phyloP scores from a whole-genome alignment of 345 rosid genomes.

The Nephelium lappaceum region DNA sequence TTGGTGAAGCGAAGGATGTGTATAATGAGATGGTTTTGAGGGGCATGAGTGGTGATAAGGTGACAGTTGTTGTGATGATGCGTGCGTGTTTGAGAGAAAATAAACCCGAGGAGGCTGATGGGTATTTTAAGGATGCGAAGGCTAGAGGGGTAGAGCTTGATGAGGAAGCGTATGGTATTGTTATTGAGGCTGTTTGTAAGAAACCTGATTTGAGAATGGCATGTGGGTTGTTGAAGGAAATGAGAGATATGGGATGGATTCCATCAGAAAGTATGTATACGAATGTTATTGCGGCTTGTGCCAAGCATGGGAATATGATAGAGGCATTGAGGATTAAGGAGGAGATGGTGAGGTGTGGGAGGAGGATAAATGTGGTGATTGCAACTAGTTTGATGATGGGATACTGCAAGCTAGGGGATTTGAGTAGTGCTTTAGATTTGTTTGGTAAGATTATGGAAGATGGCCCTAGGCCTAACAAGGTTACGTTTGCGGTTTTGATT shows the following conservation, averaged over 20 bases:
- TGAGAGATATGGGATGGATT: constrained; percentile 54
- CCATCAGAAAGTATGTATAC: constrained; percentile 52
- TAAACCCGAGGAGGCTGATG: constrained; percentile 52
- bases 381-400: constrained; percentile 74
- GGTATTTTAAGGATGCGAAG: constrained; percentile 43
- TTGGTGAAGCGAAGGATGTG: constrained; percentile 43
- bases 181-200: constrained; percentile 51
- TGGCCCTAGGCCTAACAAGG: constrained; percentile 60
- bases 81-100: constrained; percentile 55
- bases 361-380: constrained; percentile 54
- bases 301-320: constrained; percentile 56
- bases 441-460: constrained; percentile 54
- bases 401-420: constrained; percentile 52
- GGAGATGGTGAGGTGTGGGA: constrained; percentile 72
- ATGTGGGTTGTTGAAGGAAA: constrained; percentile 56
- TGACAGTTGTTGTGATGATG: constrained; percentile 47
- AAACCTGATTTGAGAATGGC: constrained; percentile 45
- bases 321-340: constrained; percentile 75
- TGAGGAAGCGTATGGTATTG: constrained; percentile 39
- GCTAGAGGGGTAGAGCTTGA: constrained; percentile 59
- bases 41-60: constrained; percentile 51
- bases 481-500: constrained; percentile 67
- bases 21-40: constrained; percentile 49
- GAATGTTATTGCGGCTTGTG: constrained; percentile 54
- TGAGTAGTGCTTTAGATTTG: constrained; percentile 57